Evolutionary conservation across 108 stramenopile species (phyloP).

Genomic region (Chaetoceros muelleri): DNA sequence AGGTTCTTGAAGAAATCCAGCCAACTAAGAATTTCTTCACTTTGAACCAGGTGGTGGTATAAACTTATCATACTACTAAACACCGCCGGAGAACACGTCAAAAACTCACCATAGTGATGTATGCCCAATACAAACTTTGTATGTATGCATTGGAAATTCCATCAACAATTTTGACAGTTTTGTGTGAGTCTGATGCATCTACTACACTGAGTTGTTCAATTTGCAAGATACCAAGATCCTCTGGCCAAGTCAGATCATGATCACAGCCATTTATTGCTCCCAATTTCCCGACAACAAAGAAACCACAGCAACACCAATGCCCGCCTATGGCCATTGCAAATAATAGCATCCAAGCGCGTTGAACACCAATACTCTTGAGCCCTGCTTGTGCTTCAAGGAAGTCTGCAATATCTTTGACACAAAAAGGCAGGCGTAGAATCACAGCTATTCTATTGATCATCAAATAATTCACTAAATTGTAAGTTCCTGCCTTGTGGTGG

Average conservation of each 20-base stretch:
- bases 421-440: not conserved
- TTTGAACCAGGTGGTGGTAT: no score
- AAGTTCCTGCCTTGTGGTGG: no score
- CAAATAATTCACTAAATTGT: no score
- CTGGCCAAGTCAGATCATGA: conserved; percentile 17
- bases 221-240: conserved; percentile 13
- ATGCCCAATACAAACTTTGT: conserved; percentile 30
- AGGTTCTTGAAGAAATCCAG: no score
- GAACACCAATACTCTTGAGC: conserved; percentile 23
- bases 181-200: not conserved
- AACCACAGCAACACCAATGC: conserved; percentile 31
- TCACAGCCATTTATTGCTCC: conserved; percentile 10
- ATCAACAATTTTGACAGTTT: not conserved
- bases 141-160: conserved; percentile 5
- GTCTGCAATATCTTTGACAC: not conserved
- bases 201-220: not conserved
- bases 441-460: not conserved
- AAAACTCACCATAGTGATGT: conserved; percentile 25
- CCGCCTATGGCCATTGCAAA: conserved; percentile 31
- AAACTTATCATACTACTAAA: no score
- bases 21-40: no score
- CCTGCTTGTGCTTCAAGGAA: not conserved
- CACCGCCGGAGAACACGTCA: not conserved
- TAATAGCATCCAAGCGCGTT: conserved; percentile 25
- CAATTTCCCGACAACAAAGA: conserved; percentile 14